These are phyloP conservation scores for Boletus smithii DNA, from an alignment of 1,284 basidiomycete genomes.

Conservation along the genomic window DNA sequence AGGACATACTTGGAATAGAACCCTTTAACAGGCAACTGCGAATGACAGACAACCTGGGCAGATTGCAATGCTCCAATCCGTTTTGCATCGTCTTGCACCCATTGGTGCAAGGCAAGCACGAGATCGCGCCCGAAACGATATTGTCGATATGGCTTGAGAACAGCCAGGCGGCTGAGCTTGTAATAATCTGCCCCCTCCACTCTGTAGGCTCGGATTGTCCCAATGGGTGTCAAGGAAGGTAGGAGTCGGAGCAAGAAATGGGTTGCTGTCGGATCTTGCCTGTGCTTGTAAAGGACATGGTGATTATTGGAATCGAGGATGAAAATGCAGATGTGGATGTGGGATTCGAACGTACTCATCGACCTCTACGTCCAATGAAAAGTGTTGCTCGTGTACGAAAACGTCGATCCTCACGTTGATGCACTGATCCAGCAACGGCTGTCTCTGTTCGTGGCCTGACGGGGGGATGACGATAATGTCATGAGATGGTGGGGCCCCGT, in stretches of 20 bases:
- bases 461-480: slow-evolving; percentile 52
- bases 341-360: slow-evolving; percentile 53
- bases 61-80: slow-evolving; percentile 28
- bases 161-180: slow-evolving; percentile 67
- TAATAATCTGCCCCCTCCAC: slow-evolving; percentile 42
- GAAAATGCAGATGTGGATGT: slow-evolving; percentile 2
- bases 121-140: slow-evolving; percentile 62
- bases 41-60: slow-evolving; percentile 53
- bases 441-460: slow-evolving; percentile 34
- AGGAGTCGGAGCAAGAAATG: slow-evolving; percentile 69
- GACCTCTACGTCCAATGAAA: slow-evolving; percentile 66
- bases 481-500: slow-evolving; percentile 43
- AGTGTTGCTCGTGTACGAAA: slow-evolving; percentile 50
- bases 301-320: slow-evolving; percentile 1
- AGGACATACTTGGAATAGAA: slow-evolving; percentile 71
- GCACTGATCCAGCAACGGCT: slow-evolving; percentile 51
- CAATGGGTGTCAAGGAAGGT: slow-evolving; percentile 58
- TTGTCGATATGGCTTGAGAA: slow-evolving; percentile 62
- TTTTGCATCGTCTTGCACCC: slow-evolving; percentile 45
- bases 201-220: slow-evolving; percentile 50
- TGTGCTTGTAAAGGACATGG: slow-evolving; percentile 28
- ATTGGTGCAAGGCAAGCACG: slow-evolving; percentile 57
- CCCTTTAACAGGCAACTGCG: slow-evolving; percentile 63
- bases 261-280: slow-evolving; percentile 57
- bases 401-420: slow-evolving; percentile 63